Percentiles rank a stretch among this genome's conserved stretches.
Evolutionary conservation across 2,329 filamentous ascomycete genomes (phyloP).

Genomic region (Hawksworthiomyces lignivorus): DNA sequence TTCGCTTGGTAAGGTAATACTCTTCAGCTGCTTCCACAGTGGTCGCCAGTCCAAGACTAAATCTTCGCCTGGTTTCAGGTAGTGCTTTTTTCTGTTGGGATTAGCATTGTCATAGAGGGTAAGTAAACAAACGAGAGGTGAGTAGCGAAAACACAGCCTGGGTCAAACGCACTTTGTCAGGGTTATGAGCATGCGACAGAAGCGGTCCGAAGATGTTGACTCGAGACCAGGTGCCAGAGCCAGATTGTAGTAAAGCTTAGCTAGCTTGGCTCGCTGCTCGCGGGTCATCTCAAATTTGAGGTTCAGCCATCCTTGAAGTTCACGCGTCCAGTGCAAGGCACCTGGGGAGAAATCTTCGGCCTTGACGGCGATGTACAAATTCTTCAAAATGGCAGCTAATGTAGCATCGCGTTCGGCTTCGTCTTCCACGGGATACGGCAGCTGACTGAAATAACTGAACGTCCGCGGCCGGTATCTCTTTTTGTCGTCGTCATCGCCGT

Average conservation of each 20-base stretch:
- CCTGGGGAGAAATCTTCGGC: conserved; percentile 92
- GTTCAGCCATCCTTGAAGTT: conserved; percentile 89
- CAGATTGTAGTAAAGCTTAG: conserved; percentile 91
- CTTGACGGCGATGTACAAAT: conserved; percentile 85
- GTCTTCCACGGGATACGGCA: conserved; percentile 84
- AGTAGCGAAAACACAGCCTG: conserved; percentile 18
- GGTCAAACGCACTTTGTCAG: conserved; percentile 75
- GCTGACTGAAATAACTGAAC: conserved; percentile 83
- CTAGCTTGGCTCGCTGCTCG: conserved; percentile 72
- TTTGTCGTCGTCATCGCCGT: conserved; percentile 42
- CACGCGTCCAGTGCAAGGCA: conserved; percentile 92
- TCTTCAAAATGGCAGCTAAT: conserved; percentile 80
- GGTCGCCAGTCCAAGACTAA: conserved; percentile 89
- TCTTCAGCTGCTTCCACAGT: conserved; percentile 86
- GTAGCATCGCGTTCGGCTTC: conserved; percentile 69
- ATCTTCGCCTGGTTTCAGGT: conserved; percentile 83
- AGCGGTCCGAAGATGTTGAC: conserved; percentile 72
- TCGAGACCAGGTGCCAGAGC: conserved; percentile 85
- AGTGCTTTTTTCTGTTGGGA: conserved; percentile 81
- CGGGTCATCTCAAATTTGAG: conserved; percentile 96
- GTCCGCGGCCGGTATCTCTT: conserved; percentile 76
- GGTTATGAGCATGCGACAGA: conserved; percentile 92
- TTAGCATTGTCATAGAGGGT: conserved; percentile 5
- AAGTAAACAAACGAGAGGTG: conserved; percentile 3
- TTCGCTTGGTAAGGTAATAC: conserved; percentile 80